Evolutionary conservation across 768 basidiomycete species (phyloP).

Genomic region (Mycena rebaudengoi): DNA sequence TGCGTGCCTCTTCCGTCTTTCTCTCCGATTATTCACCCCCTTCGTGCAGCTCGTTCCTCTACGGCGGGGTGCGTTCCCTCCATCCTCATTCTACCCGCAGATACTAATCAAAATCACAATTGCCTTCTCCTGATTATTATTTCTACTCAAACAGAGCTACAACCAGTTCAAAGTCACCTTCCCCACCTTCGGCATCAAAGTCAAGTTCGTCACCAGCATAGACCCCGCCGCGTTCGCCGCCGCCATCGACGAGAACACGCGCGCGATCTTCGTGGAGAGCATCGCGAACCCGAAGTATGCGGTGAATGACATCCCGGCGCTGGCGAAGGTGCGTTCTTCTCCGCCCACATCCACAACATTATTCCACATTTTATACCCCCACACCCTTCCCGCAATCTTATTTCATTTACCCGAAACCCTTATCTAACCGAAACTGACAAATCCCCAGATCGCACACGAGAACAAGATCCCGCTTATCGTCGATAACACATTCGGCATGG

Average conservation of each 20-base stretch:
- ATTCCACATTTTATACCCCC: not conserved
- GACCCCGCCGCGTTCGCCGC: conserved; percentile 48
- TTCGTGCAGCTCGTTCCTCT: conserved; percentile 53
- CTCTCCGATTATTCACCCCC: no score
- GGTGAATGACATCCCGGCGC: conserved; percentile 53
- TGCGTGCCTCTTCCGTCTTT: no score
- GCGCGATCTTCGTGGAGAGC: conserved; percentile 61
- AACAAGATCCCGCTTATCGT: conserved; percentile 47
- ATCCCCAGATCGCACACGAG: conserved; percentile 17
- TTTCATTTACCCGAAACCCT: not conserved
- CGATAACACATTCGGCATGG: conserved; percentile 64
- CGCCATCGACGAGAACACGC: conserved; percentile 65
- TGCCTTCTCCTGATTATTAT: not conserved
- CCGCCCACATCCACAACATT: not conserved
- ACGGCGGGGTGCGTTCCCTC: conserved; percentile 49
- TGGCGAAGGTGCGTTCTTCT: conserved; percentile 51
- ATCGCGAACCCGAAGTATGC: conserved; percentile 66
- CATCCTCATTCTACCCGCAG: not conserved
- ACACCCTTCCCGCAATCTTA: not conserved
- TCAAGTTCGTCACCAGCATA: conserved; percentile 53
- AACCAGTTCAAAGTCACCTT: conserved; percentile 61
- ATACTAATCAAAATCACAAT: not conserved
- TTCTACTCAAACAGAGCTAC: conserved; percentile 43
- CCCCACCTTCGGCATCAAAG: conserved; percentile 52
- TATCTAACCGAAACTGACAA: no score